phyloP scores from a whole-genome alignment of 176 grass and related monocot genomes.

The Bothriochloa decipiens region DNA sequence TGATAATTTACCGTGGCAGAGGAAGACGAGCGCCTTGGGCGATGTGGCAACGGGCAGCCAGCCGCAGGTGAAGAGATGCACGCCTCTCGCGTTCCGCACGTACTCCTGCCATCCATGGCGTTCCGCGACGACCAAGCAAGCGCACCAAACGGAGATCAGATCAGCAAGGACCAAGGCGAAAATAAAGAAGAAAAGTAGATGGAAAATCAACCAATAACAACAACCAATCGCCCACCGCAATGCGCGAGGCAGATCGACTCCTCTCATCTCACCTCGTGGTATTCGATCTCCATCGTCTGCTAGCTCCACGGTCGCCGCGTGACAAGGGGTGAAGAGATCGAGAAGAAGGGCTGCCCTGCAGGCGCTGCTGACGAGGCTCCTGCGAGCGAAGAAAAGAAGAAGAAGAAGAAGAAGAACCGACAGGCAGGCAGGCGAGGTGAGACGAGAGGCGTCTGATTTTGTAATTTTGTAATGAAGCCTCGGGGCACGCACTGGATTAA shows the following conservation, averaged over 20 bases:
- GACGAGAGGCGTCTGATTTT: background rate
- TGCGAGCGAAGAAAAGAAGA: background rate
- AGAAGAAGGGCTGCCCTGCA: background rate
- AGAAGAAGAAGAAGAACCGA: background rate
- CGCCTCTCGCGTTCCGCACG: slow-evolving; percentile 72
- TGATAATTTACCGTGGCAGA: slow-evolving; percentile 72
- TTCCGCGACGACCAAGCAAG: background rate
- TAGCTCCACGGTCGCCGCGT: background rate
- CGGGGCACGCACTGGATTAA: too few relatives aligned
- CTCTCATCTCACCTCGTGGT: slow-evolving; percentile 32
- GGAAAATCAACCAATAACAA: background rate
- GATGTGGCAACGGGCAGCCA: slow-evolving; percentile 64
- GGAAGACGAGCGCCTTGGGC: slow-evolving; percentile 93
- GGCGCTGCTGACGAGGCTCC: background rate
- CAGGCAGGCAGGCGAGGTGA: background rate
- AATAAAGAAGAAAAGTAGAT: background rate
- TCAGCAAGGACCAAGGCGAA: background rate
- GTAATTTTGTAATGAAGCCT: background rate
- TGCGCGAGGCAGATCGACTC: background rate
- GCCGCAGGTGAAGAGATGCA: slow-evolving; percentile 93
- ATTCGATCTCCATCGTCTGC: slow-evolving; percentile 33
- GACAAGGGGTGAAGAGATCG: too few relatives aligned
- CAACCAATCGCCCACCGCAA: background rate
- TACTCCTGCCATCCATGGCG: slow-evolving; percentile 60
- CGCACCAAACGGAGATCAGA: background rate